Percentiles rank a stretch among this genome's conserved stretches.
Conservation (phyloP, 768 basidiomycete genomes). For the Kwoniella dejecticola region DNA sequence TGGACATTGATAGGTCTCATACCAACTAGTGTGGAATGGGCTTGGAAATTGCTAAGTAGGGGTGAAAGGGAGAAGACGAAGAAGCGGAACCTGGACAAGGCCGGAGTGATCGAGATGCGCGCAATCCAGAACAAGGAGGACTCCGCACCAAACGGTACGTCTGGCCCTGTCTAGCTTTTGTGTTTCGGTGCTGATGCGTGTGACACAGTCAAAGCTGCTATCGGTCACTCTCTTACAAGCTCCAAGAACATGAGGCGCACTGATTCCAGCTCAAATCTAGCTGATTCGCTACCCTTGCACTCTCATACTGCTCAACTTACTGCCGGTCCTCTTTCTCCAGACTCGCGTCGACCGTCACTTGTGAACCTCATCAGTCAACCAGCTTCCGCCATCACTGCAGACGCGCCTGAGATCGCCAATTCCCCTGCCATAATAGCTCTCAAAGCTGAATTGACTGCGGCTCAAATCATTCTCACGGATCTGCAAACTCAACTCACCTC, state of each 20-base stretch:
- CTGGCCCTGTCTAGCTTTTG: neutral
- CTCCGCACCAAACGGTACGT: conserved; percentile 22
- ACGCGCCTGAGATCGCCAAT: conserved; percentile 27
- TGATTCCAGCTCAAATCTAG: conserved; percentile 33
- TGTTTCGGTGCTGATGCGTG: neutral
- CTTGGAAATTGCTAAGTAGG: conserved; percentile 28
- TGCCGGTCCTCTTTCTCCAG: conserved; percentile 24
- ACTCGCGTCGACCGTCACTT: conserved; percentile 39
- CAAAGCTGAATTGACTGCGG: conserved; percentile 41
- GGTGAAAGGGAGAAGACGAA: conserved; percentile 38
- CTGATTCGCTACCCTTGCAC: conserved; percentile 26
- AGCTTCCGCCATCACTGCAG: conserved; percentile 14
- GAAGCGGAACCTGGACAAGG: conserved; percentile 37
- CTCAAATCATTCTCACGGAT: conserved; percentile 43
- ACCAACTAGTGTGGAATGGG: conserved; percentile 35
- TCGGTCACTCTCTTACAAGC: conserved; percentile 15
- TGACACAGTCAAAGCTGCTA: conserved; percentile 7
- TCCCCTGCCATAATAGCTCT: conserved; percentile 47
- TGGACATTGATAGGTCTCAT: conserved; percentile 37
- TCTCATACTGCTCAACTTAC: conserved; percentile 24
- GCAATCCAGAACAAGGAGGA: conserved; percentile 43
- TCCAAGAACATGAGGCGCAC: conserved; percentile 31
- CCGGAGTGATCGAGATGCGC: conserved; percentile 42
- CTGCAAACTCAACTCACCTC: conserved; percentile 35
- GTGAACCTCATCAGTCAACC: conserved; percentile 33